phyloP scores from a whole-genome alignment of 2,329 filamentous ascomycete genomes.

The Lasiodiplodia hormozganensis region DNA sequence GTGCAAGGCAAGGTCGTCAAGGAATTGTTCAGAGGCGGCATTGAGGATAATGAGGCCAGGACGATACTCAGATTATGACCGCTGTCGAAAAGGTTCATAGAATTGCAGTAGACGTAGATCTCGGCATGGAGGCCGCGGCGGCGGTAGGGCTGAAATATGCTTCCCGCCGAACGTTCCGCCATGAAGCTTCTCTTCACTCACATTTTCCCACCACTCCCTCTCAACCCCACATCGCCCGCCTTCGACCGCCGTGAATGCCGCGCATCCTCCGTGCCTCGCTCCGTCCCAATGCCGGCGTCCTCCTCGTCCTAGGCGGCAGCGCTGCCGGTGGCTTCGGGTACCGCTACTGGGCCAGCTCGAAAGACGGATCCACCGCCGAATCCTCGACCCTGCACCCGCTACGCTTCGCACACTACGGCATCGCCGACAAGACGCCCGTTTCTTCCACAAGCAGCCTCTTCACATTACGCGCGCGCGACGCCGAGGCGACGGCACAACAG shows the following conservation, averaged over 20 bases:
- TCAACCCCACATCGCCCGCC: not conserved
- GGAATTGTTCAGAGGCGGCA: conserved; percentile 75
- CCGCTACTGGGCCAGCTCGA: conserved; percentile 37
- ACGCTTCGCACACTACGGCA: conserved; percentile 70
- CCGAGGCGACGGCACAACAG: conserved; percentile 30
- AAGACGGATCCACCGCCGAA: conserved; percentile 3
- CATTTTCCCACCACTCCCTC: not conserved
- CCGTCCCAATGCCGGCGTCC: conserved; percentile 38
- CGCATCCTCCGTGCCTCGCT: conserved; percentile 33
- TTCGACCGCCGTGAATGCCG: conserved; percentile 7
- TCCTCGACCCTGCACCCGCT: conserved; percentile 59
- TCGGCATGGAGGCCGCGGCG: not conserved
- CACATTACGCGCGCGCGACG: conserved; percentile 61
- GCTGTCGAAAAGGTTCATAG: not conserved
- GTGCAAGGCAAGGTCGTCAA: conserved; percentile 69
- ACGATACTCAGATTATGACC: conserved; percentile 16
- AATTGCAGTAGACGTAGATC: not conserved
- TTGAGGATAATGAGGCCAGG: conserved; percentile 49
- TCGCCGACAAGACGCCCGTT: conserved; percentile 67
- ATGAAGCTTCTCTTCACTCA: conserved; percentile 19
- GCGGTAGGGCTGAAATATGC: conserved; percentile 22
- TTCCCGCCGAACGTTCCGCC: conserved; percentile 16
- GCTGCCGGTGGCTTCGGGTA: conserved; percentile 44
- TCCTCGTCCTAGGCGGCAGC: conserved; percentile 43
- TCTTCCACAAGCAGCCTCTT: conserved; percentile 74